Evolutionary conservation across 352 stramenopile species (phyloP), one percentile per base, ranked within the genome.

Genomic region (Blastocystis hominis): DNA sequence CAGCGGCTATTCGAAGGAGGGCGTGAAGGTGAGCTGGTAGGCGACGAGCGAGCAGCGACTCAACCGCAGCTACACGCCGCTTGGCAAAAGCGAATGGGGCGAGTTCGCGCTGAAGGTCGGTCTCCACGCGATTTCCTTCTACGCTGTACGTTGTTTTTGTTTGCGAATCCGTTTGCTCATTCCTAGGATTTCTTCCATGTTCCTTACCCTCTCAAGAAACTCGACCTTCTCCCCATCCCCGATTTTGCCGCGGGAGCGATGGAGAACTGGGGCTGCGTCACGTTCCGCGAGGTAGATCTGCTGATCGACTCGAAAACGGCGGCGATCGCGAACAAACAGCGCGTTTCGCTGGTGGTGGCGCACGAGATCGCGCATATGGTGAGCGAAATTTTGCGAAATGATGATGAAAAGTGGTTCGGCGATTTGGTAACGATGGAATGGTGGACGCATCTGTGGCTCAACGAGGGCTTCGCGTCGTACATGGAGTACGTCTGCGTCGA

Each of bases 361-460:
- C 96, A 99, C 89, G 96, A 99, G 90, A 90, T 99, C 0, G 96
- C 96, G 3, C 96, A 99, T 91, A 95, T 89, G 77, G 88, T 90
- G 62, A 34, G 4, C 4, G 34, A 55, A 59, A 6, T 10, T 36
- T 40, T 10, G 7, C 0, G 20, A 24, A 2, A 3, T 78, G 5
- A 55, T n/a, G n/a, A 59, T 20, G 50, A 15, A 13, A 90, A 90
- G 81, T 94, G 91, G 93, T 98, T 98, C 86, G 95, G 96, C 50
- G 98, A 99, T 89, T 91, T 99, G 2, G 96, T 99, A 40, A 99
- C 96, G 36, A 98, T 98, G 95, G 92, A 94, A 6, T 98, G 96
- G 93, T 97, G 94, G 94, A 95, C 94, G 10, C 93, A 94, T 36
- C 91, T 97, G 2, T 98, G 94, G 94, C 91, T 99, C 6, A 99